Base-by-base conservation (phyloP, 805 yeast species). In the Yamadazyma sp. region DNA sequence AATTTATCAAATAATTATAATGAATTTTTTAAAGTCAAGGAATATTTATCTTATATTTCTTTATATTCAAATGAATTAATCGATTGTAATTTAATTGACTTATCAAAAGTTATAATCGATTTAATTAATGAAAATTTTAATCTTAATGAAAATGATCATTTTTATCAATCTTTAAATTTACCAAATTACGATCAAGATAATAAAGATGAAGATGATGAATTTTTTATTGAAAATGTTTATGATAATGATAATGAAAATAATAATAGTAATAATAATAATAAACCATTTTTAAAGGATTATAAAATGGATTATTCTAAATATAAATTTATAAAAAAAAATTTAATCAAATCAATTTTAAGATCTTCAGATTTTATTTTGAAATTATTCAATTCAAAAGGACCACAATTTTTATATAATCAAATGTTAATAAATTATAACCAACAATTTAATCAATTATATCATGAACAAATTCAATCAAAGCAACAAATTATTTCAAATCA, bases 1-100 rank as follows among this genome's bases (percentile, higher is more conserved):
- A 42, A 59, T 57, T 31, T 50, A 25, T 27, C 39, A 13, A 38
- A 34, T 11, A 20, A 37, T 8, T 33, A 35, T 28, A 39, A 49
- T 23, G 69, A 72, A 43, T 50, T 71, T 32, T 68, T 73, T 43
- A 60, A 65, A 42, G 50, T 74, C 39, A 78, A 77, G 47, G 70
- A 69, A 39, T 76, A 69, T 43, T 49, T 76, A 26, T 56, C 70
- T 30, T 78, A 78, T 47, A 49, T 69, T 13, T 57, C 78, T 3
- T 55, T 74, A 20, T 75, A 74, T 55, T 70, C 71, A 40, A 53
- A 57, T 27, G 73, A 67, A 23, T 58, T 76, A 38, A 56, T 71
- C 23, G 70, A 66, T 39, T 45, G 56, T 27, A 49, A 50, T 33
- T 36, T 52, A 14, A 35, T 55, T 23, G 56, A 58, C 19, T 44